Evolutionary conservation across 768 basidiomycete genomes (phyloP), one percentile per base, ranked within the genome.

Genomic region (Tulasnella sp.): DNA sequence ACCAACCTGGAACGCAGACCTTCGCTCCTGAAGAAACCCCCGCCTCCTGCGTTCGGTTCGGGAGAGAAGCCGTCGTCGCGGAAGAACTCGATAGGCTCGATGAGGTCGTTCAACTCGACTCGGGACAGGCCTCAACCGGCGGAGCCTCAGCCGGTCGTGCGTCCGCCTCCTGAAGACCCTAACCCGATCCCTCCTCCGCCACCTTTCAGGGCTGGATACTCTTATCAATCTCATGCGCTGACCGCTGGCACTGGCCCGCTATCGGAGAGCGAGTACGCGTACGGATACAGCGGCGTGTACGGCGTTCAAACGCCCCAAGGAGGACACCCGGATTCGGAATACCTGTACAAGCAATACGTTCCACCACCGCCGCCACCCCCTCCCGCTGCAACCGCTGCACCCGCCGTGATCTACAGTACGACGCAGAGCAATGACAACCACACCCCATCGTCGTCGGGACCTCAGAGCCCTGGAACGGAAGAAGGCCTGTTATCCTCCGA

Each of bases 261-360:
- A 20, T 28, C 76, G 24, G 76, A 77, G 31, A 77, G 76, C 76
- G 76, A 77, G 50, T 77, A 77, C 50, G 58, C 46, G n/a, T 77
- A 77, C 31, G 76, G 58, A 18, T 77, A 77, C 20, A 58, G 48
- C 24, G 46, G 46, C 50, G 46, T 41, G 50, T 48, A 50, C 48
- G 76, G 6, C 9, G n/a, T 28, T 18, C 24, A 37, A 12, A 37
- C 64, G 31, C 64, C 28, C 5, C 22, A 41, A 48, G 76, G 44
- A 46, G 14, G 44, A 16, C 40, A 77, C 24, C 76, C 76, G 11
- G 28, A 14, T 11, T 77, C 76, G 20, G 76, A 77, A 31, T 77
- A 77, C 31, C 20, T 77, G 50, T 77, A 77, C 76, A 77, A 77
- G 44, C 76, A 46, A 48, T 77, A 77, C 50, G 50, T 34, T 16